These are phyloP conservation scores for Spizellomyces sp. DNA, from an alignment of 192 early-diverging fungal species.

Conservation along the genomic window DNA sequence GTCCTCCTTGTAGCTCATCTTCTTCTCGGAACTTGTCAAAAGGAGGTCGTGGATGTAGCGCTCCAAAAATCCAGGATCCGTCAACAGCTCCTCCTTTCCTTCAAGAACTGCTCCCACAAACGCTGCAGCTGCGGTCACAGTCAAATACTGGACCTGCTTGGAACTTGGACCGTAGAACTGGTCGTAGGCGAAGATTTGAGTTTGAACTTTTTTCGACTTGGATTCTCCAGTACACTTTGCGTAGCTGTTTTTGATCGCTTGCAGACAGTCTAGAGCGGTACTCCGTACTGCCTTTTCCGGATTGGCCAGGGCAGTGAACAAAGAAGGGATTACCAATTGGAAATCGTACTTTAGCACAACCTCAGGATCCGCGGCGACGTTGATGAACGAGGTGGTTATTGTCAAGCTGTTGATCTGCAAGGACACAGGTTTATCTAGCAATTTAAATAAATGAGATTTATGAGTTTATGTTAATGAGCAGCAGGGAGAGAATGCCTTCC, in stretches of 20 bases:
- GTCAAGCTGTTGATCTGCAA: conserved; percentile 1
- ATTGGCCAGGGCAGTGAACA: conserved; percentile 70
- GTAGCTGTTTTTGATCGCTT: conserved; percentile 47
- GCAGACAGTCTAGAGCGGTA: conserved; percentile 63
- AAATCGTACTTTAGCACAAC: conserved; percentile 36
- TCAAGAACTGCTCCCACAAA: conserved; percentile 56
- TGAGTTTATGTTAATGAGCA: no score
- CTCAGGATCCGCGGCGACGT: background rate
- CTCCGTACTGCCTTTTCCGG: conserved; percentile 59
- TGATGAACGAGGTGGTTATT: conserved; percentile 4
- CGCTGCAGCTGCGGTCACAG: conserved; percentile 39
- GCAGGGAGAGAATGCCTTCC: no score
- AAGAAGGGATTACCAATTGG: conserved; percentile 59
- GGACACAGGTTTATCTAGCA: background rate
- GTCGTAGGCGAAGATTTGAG: conserved; percentile 58
- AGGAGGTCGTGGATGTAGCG: conserved; percentile 34
- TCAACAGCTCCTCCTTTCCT: conserved; percentile 45
- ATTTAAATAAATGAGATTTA: no score
- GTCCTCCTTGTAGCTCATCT: conserved; percentile 26
- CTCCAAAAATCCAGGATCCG: conserved; percentile 45
- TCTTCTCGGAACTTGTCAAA: conserved; percentile 10
- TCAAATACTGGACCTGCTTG: conserved; percentile 59
- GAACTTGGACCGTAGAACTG: conserved; percentile 59
- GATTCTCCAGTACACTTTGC: conserved; percentile 1
- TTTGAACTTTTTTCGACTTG: conserved; percentile 12